phyloP scores from a whole-genome alignment of 164 flowering plant genomes.

The Warburgia ugandensis region DNA sequence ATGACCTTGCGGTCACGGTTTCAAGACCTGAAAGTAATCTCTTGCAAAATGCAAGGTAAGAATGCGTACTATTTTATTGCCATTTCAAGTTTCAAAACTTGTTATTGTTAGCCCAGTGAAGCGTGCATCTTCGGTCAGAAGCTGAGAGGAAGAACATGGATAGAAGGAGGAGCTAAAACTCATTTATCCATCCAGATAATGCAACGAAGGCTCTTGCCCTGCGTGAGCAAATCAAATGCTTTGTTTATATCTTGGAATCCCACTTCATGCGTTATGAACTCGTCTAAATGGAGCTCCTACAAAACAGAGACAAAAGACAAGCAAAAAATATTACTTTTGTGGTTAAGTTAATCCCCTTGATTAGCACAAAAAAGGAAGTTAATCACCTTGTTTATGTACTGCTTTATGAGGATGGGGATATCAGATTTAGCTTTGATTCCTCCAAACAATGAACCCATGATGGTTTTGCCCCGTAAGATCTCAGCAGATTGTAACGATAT shows the following conservation, averaged over 20 bases:
- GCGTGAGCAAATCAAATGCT: constrained; percentile 50
- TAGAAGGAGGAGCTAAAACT: background rate
- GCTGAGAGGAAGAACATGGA: background rate
- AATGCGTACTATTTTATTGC: no score
- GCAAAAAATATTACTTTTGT: no score
- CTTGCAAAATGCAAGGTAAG: no score
- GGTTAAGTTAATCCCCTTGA: no score
- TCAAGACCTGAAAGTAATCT: no score
- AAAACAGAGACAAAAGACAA: background rate
- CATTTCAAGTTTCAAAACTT: no score
- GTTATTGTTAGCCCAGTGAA: no score
- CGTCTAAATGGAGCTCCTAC: constrained; percentile 65
- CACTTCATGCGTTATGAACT: constrained; percentile 53
- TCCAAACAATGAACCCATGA: constrained; percentile 48
- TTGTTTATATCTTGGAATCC: constrained; percentile 56
- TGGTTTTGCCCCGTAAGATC: constrained; percentile 38
- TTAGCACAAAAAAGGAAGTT: background rate
- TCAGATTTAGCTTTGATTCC: constrained; percentile 65
- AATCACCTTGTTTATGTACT: constrained; percentile 46
- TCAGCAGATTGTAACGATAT: constrained; percentile 24
- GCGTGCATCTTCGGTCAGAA: no score
- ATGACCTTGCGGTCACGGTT: no score
- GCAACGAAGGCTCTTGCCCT: constrained; percentile 63
- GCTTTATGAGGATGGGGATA: constrained; percentile 40
- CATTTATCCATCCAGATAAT: constrained; percentile 63